Evolutionary conservation across 352 stramenopile genomes (phyloP).

Genomic region (Phytopythium helicoides): DNA sequence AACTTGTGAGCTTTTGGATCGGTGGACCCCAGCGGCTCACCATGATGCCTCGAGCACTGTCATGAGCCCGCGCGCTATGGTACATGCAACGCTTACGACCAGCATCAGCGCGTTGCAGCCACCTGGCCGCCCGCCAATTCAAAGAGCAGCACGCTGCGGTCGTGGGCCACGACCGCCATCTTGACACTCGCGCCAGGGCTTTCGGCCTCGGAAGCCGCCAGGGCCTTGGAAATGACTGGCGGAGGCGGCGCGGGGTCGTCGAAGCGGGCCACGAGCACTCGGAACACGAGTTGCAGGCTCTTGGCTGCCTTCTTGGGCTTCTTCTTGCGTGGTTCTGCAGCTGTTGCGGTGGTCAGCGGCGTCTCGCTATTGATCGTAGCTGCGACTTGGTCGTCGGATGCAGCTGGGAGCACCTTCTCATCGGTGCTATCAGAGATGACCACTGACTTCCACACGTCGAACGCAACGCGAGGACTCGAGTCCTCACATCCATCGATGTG

Average conservation of each 20-base stretch:
- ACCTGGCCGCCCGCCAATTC: constrained; percentile 23
- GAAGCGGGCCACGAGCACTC: constrained; percentile 51
- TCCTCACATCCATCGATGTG: constrained; percentile 18
- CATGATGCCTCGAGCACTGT: too few species aligned
- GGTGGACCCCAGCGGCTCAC: too few species aligned
- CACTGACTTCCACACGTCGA: constrained; percentile 59
- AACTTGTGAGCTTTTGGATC: too few species aligned
- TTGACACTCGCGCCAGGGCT: constrained; percentile 40
- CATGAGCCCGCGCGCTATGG: too few species aligned
- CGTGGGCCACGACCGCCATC: constrained; percentile 52
- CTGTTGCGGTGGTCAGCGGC: constrained; percentile 2
- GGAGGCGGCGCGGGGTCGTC: constrained; percentile 29
- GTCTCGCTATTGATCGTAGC: too few species aligned
- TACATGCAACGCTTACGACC: not conserved
- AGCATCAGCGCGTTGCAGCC: constrained; percentile 3
- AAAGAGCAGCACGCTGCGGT: constrained; percentile 63
- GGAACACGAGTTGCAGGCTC: constrained; percentile 46
- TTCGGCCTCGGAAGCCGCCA: not conserved
- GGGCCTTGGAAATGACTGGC: constrained; percentile 11
- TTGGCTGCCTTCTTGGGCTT: constrained; percentile 38
- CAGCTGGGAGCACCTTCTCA: too few species aligned
- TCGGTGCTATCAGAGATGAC: too few species aligned
- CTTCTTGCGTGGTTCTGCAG: not conserved
- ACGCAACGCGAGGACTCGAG: constrained; percentile 23
- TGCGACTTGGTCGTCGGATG: too few species aligned